Base-by-base conservation (phyloP, 352 stramenopile species). In the Phytophthora quininea region DNA sequence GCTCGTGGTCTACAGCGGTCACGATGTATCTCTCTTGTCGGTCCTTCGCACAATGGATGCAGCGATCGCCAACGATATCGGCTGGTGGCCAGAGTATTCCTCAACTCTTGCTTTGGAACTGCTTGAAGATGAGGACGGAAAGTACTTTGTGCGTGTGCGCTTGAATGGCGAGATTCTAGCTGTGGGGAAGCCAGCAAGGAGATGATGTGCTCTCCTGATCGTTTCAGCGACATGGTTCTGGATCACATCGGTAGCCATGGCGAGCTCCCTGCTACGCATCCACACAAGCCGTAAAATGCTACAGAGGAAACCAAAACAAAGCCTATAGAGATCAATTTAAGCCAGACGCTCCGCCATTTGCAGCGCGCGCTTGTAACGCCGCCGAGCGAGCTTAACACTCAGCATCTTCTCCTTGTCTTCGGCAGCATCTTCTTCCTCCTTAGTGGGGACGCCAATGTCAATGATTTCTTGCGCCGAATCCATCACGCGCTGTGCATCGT, bases 341-440 rank as follows among this genome's bases (percentile, higher is more conserved):
- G 86, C 78, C 9, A 95, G 64, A 24, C 88, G 65, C 60, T 95
- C 84, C 0, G 87, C 84, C 38, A 95, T 68, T 66, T 95, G 87
- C 30, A 93, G 58, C 19, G 87, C 87, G 53, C 87, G 83, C 69
- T 95, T 95, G 80, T 90, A 92, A 64, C 84, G 83, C 64, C 87
- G 74, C 19, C 85, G 79, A 27, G 78, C 71, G 24, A 95, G 78
- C 48, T 82, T 83, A 50, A 82, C 76, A 46, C 51, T 76, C 19
- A 90, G 67, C 58, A 91, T 77, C 32, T 86, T 78, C 52, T 88
- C 74, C 14, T 89, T 77, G n/a, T 83, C 71, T 4, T 77, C 73
- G 9, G 64, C 64, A 37, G 57, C 69, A 46, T 74, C 59, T 31
- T 78, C 81, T 4, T 74, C 71, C 12, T 73, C 63, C 70, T 88